A percentile compares a stretch with the other conserved stretches of the same genome.
Evolutionary conservation across 2,329 filamentous ascomycete genomes (phyloP).

Genomic region (Cladophialophora immunda): DNA sequence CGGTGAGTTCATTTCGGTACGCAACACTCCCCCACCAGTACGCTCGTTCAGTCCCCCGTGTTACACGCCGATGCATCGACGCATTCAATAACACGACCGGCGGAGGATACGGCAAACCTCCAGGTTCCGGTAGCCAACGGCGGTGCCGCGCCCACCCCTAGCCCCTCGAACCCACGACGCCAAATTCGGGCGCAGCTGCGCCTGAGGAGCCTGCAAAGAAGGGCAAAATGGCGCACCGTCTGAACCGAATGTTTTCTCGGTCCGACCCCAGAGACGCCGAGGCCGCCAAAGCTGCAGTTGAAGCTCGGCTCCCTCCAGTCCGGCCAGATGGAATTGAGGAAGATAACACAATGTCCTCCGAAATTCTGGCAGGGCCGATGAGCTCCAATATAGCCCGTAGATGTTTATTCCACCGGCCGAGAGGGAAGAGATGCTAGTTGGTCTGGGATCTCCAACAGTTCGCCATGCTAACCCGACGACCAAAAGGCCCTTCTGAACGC

Average conservation of each 20-base stretch:
- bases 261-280: conserved; percentile 50
- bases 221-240: conserved; percentile 54
- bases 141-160: conserved; percentile 44
- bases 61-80: conserved; percentile 32
- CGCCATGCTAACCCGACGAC: too few relatives aligned
- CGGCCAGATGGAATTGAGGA: too few relatives aligned
- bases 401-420: too few relatives aligned
- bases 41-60: conserved; percentile 28
- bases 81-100: conserved; percentile 51
- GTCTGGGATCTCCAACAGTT: too few relatives aligned
- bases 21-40: conserved; percentile 26
- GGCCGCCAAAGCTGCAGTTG: conserved; percentile 38
- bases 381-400: too few relatives aligned
- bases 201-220: conserved; percentile 41
- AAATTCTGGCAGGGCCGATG: too few relatives aligned
- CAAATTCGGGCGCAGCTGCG: conserved; percentile 23
- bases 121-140: conserved; percentile 46
- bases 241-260: conserved; percentile 58
- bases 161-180: conserved; percentile 19
- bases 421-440: too few relatives aligned
- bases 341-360: too few relatives aligned
- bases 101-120: conserved; percentile 53
- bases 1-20: conserved; percentile 15
- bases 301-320: too few relatives aligned
- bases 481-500: too few relatives aligned